Conservation (phyloP, 306 rosid species). For the Cicer bijugum region DNA sequence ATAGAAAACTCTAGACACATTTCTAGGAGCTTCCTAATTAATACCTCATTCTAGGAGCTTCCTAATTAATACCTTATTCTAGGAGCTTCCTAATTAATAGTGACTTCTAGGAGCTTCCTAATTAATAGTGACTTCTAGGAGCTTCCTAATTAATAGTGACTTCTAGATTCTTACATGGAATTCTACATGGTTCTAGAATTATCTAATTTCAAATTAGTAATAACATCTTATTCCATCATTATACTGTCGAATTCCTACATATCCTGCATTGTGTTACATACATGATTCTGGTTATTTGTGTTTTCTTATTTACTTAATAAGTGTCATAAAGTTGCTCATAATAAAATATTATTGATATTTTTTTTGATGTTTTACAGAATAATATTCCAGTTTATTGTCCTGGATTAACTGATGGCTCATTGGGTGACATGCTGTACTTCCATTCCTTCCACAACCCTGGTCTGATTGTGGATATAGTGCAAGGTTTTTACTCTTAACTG, state of each 20-base stretch:
- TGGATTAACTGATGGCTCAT: constrained; percentile 67
- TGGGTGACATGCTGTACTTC: constrained; percentile 94
- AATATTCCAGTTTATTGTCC: constrained; percentile 15
- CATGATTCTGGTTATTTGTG: neutral
- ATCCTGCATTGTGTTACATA: constrained; percentile 1
- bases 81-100: too few species aligned
- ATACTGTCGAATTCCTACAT: constrained; percentile 14
- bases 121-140: too few species aligned
- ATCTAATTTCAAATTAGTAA: too few species aligned
- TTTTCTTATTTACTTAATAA: constrained; percentile 6
- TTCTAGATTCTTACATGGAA: too few species aligned
- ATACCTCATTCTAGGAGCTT: too few species aligned
- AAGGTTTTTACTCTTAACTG: constrained; percentile 56
- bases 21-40: too few species aligned
- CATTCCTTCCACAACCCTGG: constrained; percentile 86
- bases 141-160: too few species aligned
- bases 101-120: too few species aligned
- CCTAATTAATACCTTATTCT: too few species aligned
- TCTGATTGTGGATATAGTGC: constrained; percentile 73
- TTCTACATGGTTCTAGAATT: too few species aligned
- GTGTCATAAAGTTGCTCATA: neutral
- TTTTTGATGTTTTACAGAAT: constrained; percentile 40
- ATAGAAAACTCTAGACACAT: too few species aligned
- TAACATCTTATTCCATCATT: neutral
- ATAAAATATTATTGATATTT: constrained; percentile 18